Percentiles rank a stretch among this genome's conserved stretches.
Conservation (phyloP, 331 rosid species). For the Malus hybrid region DNA sequence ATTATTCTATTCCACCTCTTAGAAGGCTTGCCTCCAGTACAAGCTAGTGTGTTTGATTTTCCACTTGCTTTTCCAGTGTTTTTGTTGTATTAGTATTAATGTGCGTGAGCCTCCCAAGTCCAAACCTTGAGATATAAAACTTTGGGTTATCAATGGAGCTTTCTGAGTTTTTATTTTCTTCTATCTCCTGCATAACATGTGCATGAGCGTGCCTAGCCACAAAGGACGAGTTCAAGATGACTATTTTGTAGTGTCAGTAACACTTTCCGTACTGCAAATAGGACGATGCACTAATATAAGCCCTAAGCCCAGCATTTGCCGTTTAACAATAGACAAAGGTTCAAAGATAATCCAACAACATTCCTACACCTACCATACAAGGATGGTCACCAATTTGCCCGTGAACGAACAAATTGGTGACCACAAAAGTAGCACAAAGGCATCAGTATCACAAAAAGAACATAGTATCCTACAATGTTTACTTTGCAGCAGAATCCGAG, state of each 20-base stretch:
- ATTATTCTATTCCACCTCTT: no score
- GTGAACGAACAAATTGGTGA: not conserved
- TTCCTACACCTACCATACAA: no score
- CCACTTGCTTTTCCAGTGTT: not conserved
- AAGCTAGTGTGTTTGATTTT: constrained; percentile 3
- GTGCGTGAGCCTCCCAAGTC: not conserved
- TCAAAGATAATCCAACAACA: not conserved
- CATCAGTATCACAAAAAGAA: no score
- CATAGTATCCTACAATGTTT: not conserved
- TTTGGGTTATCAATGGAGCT: not conserved
- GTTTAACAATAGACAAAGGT: not conserved
- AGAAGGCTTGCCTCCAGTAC: constrained; percentile 1
- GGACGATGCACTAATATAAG: not conserved
- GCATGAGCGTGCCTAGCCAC: not conserved
- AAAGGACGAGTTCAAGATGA: not conserved
- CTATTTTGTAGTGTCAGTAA: no score
- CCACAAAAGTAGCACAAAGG: not conserved
- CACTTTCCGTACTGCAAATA: not conserved
- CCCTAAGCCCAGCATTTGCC: not conserved
- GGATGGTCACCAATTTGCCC: no score
- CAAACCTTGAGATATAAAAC: not conserved
- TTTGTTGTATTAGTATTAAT: not conserved
- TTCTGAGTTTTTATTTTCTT: not conserved
- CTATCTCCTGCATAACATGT: not conserved
- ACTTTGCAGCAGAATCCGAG: not conserved